These are phyloP conservation scores for Lentinula novae-zelandiae DNA, from an alignment of 1,284 basidiomycete genomes.

Conservation along the genomic window DNA sequence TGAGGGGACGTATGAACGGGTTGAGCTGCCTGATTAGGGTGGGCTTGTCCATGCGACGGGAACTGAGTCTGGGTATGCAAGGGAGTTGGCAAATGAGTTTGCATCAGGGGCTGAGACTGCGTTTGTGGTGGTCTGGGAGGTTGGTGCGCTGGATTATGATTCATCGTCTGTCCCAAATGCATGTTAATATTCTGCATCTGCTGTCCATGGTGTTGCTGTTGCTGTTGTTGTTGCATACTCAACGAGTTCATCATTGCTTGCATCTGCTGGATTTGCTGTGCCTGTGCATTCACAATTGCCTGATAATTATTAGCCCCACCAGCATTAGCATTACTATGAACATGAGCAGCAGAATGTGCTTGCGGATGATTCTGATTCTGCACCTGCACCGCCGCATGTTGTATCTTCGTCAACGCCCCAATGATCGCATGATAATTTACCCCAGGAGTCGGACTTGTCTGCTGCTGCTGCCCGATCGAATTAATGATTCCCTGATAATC, in stretches of 20 bases:
- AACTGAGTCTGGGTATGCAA: not conserved
- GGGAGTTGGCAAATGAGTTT: not conserved
- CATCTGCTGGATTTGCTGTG: constrained; percentile 12
- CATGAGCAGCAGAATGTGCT: not conserved
- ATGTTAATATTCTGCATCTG: not conserved
- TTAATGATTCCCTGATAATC: constrained; percentile 28
- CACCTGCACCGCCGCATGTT: constrained; percentile 18
- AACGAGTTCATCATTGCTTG: constrained; percentile 9
- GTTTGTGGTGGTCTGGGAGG: constrained; percentile 13
- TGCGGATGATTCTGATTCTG: not conserved
- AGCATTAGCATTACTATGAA: too few species aligned
- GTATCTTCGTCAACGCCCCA: constrained; percentile 25
- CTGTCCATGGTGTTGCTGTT: constrained; percentile 4
- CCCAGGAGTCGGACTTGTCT: constrained; percentile 19
- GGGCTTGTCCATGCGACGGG: not conserved
- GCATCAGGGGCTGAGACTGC: not conserved
- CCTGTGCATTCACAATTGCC: constrained; percentile 7
- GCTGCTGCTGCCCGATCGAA: constrained; percentile 26
- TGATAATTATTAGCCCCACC: not conserved
- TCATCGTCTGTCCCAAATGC: not conserved
- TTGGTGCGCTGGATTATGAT: not conserved
- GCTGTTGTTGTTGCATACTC: not conserved
- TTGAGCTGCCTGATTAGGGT: not conserved
- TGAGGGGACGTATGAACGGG: not conserved
- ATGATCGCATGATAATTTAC: constrained; percentile 22